phyloP scores from a whole-genome alignment of 108 stramenopile genomes.

The Nitzschia sp. region DNA sequence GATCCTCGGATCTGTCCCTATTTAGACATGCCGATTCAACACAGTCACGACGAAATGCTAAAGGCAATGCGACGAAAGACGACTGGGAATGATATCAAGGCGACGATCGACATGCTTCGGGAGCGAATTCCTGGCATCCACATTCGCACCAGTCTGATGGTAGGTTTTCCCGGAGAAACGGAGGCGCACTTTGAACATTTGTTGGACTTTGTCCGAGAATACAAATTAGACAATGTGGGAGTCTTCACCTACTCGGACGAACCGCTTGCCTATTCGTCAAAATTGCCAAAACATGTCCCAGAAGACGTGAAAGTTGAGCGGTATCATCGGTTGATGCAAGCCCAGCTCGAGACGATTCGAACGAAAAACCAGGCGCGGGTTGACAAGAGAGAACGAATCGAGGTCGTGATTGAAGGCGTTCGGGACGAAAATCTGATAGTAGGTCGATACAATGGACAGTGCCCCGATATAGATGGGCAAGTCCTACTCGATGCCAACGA shows the following conservation, averaged over 20 bases:
- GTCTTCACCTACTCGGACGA: constrained; percentile 43
- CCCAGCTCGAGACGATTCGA: constrained; percentile 37
- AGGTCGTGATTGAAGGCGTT: constrained; percentile 46
- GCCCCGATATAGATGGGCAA: constrained; percentile 51
- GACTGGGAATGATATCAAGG: constrained; percentile 22
- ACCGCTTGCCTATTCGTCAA: constrained; percentile 39
- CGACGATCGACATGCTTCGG: constrained; percentile 40
- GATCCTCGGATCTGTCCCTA: constrained; percentile 44
- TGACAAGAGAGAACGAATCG: constrained; percentile 16
- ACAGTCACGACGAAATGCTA: constrained; percentile 45
- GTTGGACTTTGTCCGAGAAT: constrained; percentile 65
- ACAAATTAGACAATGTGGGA: constrained; percentile 43
- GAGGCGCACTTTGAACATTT: constrained; percentile 78
- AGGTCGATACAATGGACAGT: constrained; percentile 51
- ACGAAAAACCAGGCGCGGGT: constrained; percentile 27
- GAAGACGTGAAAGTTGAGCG: constrained; percentile 81
- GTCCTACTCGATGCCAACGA: constrained; percentile 35
- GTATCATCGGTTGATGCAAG: constrained; percentile 42
- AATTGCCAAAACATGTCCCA: constrained; percentile 50
- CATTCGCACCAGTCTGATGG: constrained; percentile 77
- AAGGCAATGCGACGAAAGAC: constrained; percentile 43
- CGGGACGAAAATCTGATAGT: constrained; percentile 27
- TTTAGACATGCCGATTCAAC: constrained; percentile 56
- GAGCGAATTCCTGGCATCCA: constrained; percentile 61
- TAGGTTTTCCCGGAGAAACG: constrained; percentile 87